phyloP scores from a whole-genome alignment of 176 grass and related monocot genomes.

The Thinopyrum elongatum region DNA sequence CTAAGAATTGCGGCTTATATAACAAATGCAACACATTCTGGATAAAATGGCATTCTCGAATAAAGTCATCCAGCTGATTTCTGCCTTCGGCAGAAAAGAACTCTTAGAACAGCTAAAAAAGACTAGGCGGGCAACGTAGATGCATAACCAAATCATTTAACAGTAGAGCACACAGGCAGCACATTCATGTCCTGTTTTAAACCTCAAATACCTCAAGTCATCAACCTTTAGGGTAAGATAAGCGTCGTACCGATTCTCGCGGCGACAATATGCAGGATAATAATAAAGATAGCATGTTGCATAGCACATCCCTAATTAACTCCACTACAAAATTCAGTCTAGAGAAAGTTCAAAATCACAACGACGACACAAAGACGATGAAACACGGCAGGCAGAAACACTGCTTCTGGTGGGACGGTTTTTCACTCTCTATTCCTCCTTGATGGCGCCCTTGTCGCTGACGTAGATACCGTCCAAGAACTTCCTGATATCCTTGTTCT shows the following conservation, averaged over 20 bases:
- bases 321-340: conserved; percentile 40
- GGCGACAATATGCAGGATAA: conserved; percentile 18
- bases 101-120: no score
- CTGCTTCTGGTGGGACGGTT: neutral
- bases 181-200: neutral
- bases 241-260: neutral
- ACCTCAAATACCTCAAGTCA: neutral
- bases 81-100: no score
- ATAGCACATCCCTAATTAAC: conserved; percentile 36
- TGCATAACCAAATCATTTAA: neutral
- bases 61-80: no score
- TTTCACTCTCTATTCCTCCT: conserved; percentile 42
- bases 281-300: conserved; percentile 30
- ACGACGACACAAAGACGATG: neutral
- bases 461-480: conserved; percentile 86
- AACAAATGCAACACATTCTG: no score
- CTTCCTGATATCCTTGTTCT: conserved; percentile 92
- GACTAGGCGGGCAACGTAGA: no score
- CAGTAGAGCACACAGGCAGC: no score
- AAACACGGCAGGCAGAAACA: conserved; percentile 12
- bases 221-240: conserved; percentile 11
- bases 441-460: conserved; percentile 64
- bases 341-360: conserved; percentile 35
- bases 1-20: no score
- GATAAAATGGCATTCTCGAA: no score